Base-by-base conservation (phyloP, 2,329 filamentous ascomycete species). In the Endoconidiophora laricicola region DNA sequence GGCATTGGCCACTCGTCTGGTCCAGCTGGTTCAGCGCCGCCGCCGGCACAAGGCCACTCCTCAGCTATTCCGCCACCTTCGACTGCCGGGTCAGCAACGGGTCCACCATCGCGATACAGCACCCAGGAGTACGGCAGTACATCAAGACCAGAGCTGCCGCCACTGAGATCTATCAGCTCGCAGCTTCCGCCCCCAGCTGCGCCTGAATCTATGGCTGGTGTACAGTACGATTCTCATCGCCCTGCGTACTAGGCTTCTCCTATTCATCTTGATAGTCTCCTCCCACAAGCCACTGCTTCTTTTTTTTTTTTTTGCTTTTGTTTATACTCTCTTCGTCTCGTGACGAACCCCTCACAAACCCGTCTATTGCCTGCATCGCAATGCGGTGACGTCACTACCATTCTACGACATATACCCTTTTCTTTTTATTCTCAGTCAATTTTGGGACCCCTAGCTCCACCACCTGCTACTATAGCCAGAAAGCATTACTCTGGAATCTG, bases 191-290 rank as follows among this genome's bases (percentile, higher is more conserved):
- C 70, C 6, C 58, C 64, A 4, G 65, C 61, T 26, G 63, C 61
- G 0, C 71, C 76, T 1, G 77, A 81, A 20, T 74, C 74, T 1
- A 81, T 81, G 78, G 78, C 74, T 1, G 78, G 78, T 2, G 75
- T 81, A 4, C 77, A 80, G 58, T 81, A 81, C 47, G 74, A 78
- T 29, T 50, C 48, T 23, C 48, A 50, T 24, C 47, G 48, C 22
- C 48, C 44, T 12, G 38, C 47, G 6, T 47, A 47, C 39, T 53
- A 53, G 24, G 29, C 29, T 33, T 33, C 29, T 33, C 9, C 29
- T 10, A 12, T 12, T 29, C 29, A 33, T 6, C 9, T 33, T 9
- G 29, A 12, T 33, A 12, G 29, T 6, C 29, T 33, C 12, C 7
- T 33, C 4, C 4, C 12, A 33, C 5, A 33, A 10, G 29, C 29